Percentiles rank a stretch among this genome's conserved stretches.
Conservation (phyloP, 257 asterid genomes). For the Nicotiana benthamiana region DNA sequence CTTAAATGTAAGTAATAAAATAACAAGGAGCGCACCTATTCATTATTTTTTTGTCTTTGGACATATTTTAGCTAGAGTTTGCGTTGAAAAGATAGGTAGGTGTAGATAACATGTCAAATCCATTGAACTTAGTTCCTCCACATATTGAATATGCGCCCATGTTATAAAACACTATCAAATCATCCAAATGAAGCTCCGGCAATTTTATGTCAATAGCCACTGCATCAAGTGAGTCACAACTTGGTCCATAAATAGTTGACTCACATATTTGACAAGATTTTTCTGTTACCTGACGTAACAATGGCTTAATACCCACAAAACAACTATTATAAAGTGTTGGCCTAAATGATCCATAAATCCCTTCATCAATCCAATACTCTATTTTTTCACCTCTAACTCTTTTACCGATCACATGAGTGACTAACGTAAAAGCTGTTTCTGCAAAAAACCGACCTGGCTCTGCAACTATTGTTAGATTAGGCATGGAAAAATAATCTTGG, state of each 20-base stretch:
- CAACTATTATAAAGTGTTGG: conserved; percentile 3
- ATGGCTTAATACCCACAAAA: neutral
- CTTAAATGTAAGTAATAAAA: neutral
- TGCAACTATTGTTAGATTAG: neutral
- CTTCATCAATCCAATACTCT: conserved; percentile 11
- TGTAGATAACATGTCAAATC: neutral
- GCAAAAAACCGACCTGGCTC: conserved; percentile 6
- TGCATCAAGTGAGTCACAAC: conserved; percentile 1
- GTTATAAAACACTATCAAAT: conserved; percentile 5
- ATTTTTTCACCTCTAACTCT: neutral
- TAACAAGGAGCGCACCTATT: neutral
- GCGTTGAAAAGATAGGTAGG: neutral
- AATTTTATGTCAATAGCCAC: neutral
- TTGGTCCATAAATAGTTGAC: conserved; percentile 3
- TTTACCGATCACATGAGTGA: conserved; percentile 2
- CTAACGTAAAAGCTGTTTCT: neutral
- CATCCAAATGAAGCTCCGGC: conserved; percentile 9
- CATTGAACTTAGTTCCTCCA: conserved; percentile 7
- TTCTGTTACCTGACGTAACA: neutral
- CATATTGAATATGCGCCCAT: conserved; percentile 5
- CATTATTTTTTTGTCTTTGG: neutral
- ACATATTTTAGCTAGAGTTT: neutral
- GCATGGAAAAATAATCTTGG: neutral
- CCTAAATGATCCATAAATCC: conserved; percentile 9
- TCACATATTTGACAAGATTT: neutral